These are phyloP conservation scores for Penicillium sp. DNA, from an alignment of 2,329 filamentous ascomycete species.

Conservation along the genomic window DNA sequence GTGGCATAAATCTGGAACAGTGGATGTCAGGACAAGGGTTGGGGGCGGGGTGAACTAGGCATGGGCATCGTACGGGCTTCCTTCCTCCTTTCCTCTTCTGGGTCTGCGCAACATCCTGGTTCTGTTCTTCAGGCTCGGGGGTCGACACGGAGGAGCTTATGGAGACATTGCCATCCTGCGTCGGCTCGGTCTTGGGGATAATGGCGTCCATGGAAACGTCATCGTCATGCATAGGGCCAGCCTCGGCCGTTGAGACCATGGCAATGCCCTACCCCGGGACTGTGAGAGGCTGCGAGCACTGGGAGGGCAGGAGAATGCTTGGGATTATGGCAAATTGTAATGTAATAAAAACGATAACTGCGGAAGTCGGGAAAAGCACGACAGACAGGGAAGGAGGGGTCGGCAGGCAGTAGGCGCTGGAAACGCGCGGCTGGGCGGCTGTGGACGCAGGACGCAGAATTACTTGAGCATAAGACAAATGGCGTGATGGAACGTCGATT, in stretches of 20 bases:
- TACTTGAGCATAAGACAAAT: slow-evolving; percentile 40
- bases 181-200: slow-evolving; percentile 40
- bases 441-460: slow-evolving; percentile 27
- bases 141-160: slow-evolving; percentile 45
- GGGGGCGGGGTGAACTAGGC: slow-evolving; percentile 28
- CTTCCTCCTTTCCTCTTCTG: slow-evolving; percentile 96
- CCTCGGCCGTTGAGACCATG: slow-evolving; percentile 46
- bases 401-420: slow-evolving; percentile 9
- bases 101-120: slow-evolving; percentile 42
- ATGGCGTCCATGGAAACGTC: slow-evolving; percentile 38
- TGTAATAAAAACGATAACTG: background rate
- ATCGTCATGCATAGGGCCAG: slow-evolving; percentile 36
- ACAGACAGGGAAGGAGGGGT: background rate
- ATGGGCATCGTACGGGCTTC: slow-evolving; percentile 95
- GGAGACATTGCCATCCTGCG: slow-evolving; percentile 40
- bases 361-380: background rate
- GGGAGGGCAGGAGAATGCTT: background rate
- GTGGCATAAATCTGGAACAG: slow-evolving; percentile 87
- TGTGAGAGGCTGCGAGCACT: too few relatives aligned
- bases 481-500: slow-evolving; percentile 16
- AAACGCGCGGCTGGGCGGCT: slow-evolving; percentile 38
- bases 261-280: slow-evolving; percentile 7
- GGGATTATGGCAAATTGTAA: background rate
- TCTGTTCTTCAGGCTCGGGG: slow-evolving; percentile 42
- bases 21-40: background rate